These are phyloP conservation scores for Chalciporus chontae DNA, from an alignment of 768 basidiomycete species.

Conservation along the genomic window DNA sequence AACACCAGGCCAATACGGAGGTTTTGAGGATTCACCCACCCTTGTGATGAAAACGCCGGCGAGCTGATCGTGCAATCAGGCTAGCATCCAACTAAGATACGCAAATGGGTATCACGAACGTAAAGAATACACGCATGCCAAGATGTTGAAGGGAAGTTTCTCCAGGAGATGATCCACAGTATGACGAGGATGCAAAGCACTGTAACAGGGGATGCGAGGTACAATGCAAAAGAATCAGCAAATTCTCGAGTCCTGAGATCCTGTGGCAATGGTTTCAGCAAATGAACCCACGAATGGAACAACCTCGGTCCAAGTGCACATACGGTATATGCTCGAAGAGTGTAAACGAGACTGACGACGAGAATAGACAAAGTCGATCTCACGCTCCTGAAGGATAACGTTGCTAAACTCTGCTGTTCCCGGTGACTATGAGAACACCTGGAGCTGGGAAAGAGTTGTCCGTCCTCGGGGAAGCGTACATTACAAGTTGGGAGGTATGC, in stretches of 20 bases:
- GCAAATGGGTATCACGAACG: conserved; percentile 22
- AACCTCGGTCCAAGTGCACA: conserved; percentile 5
- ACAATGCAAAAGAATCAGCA: conserved; percentile 20
- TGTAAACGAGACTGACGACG: conserved; percentile 10
- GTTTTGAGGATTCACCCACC: conserved; percentile 11
- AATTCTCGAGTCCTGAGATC: conserved; percentile 15
- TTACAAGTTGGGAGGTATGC: conserved; percentile 7
- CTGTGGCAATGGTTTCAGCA: conserved; percentile 13
- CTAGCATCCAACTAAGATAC: background rate
- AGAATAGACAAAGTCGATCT: conserved; percentile 15
- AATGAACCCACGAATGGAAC: background rate
- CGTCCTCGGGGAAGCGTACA: conserved; percentile 6
- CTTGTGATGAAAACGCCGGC: conserved; percentile 32
- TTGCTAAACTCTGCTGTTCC: conserved; percentile 1
- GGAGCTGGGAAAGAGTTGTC: conserved; percentile 2
- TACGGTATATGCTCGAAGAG: conserved; percentile 19
- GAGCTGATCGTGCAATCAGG: conserved; percentile 21
- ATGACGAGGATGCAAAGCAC: conserved; percentile 19
- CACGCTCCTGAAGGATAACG: conserved; percentile 7
- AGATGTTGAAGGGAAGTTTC: conserved; percentile 17
- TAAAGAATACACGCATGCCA: conserved; percentile 35
- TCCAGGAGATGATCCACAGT: conserved; percentile 17
- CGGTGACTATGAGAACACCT: background rate
- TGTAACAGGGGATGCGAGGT: conserved; percentile 22
- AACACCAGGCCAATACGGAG: background rate